A percentile compares a stretch with the other conserved stretches of the same genome.
phyloP scores from a whole-genome alignment of 1,284 basidiomycete genomes.

The Ganoderma sinense region DNA sequence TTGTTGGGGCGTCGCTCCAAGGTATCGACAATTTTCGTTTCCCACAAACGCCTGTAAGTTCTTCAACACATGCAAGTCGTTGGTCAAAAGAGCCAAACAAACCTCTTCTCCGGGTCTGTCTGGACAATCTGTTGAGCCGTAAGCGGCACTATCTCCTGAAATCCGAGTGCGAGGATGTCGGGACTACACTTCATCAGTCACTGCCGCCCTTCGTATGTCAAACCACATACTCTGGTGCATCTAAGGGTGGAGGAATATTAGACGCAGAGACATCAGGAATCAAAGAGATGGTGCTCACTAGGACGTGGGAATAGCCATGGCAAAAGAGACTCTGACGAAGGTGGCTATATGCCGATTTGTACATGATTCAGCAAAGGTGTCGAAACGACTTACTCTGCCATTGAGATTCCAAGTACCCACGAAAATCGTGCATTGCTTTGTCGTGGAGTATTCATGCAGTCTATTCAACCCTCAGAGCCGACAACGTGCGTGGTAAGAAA shows the following conservation, averaged over 20 bases:
- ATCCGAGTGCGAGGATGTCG: slow-evolving; percentile 91
- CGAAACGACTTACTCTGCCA: slow-evolving; percentile 67
- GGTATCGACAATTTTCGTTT: slow-evolving; percentile 82
- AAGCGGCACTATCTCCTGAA: slow-evolving; percentile 98
- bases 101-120: slow-evolving; percentile 95
- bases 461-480: slow-evolving; percentile 47
- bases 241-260: slow-evolving; percentile 41
- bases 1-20: slow-evolving; percentile 75
- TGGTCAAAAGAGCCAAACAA: slow-evolving; percentile 22
- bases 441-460: slow-evolving; percentile 86
- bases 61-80: not conserved
- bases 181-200: slow-evolving; percentile 58
- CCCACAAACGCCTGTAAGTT: slow-evolving; percentile 80
- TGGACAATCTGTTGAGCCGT: slow-evolving; percentile 97
- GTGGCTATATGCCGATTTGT: slow-evolving; percentile 43
- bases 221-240: slow-evolving; percentile 62
- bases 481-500: slow-evolving; percentile 5
- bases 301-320: slow-evolving; percentile 91
- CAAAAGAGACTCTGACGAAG: slow-evolving; percentile 84
- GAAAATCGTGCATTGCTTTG: slow-evolving; percentile 78
- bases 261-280: slow-evolving; percentile 17
- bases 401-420: slow-evolving; percentile 97
- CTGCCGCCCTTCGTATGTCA: not conserved
- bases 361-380: not conserved
- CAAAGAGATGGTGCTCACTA: slow-evolving; percentile 51